Percentiles rank a stretch among this genome's conserved stretches.
These are phyloP conservation scores for Bryum argenteum DNA, from an alignment of 225 moss, liverwort and hornwort species.

Conservation along the genomic window DNA sequence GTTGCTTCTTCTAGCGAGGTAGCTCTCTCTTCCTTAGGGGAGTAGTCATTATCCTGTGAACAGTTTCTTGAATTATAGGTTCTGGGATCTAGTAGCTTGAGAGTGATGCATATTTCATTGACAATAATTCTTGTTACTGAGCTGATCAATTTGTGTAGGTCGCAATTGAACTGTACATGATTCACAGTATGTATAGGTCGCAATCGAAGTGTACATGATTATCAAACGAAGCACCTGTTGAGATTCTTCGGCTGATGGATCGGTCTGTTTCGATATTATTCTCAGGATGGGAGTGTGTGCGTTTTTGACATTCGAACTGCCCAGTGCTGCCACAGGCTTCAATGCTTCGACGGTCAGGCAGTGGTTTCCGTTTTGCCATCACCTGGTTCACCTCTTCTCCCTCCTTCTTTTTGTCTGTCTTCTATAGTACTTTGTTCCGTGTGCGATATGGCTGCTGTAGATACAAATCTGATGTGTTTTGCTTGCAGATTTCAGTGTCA, in stretches of 20 bases:
- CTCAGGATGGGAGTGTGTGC: slow-evolving; percentile 68
- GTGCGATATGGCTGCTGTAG: background rate
- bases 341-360: slow-evolving; percentile 55
- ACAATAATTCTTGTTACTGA: background rate
- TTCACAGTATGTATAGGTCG: background rate
- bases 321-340: slow-evolving; percentile 45
- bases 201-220: background rate
- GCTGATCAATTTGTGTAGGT: background rate
- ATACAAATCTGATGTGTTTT: background rate
- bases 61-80: background rate
- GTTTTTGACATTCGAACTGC: slow-evolving; percentile 58
- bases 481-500: background rate
- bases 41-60: background rate
- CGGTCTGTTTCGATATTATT: slow-evolving; percentile 8
- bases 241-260: slow-evolving; percentile 13
- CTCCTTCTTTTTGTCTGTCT: slow-evolving; percentile 1
- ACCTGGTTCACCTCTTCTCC: slow-evolving; percentile 41
- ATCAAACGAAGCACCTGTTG: background rate
- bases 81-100: background rate
- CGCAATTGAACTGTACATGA: background rate
- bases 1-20: slow-evolving; percentile 60
- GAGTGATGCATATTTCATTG: background rate
- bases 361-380: slow-evolving; percentile 54
- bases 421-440: background rate
- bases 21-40: background rate